Conservation (phyloP, 148 eudicot species). For the Fagopyrum homotropicum region DNA sequence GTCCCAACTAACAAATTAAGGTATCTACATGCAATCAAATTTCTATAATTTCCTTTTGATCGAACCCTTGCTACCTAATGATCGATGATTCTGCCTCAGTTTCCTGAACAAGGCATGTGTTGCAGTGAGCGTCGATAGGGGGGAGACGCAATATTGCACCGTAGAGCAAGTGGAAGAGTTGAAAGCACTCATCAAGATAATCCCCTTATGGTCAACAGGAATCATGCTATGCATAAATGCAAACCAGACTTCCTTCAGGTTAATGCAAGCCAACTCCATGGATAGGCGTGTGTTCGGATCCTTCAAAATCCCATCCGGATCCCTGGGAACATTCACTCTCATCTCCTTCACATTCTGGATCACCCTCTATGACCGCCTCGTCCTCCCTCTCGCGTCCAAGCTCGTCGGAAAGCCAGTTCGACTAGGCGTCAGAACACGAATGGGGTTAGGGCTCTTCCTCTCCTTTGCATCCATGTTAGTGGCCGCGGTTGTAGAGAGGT, state of each 20-base stretch:
- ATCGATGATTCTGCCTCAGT: conserved; percentile 16
- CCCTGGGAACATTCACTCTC: conserved; percentile 33
- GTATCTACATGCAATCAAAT: conserved; percentile 15
- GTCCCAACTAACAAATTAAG: conserved; percentile 43
- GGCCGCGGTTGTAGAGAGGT: conserved; percentile 31
- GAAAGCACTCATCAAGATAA: conserved; percentile 42
- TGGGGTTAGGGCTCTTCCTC: conserved; percentile 53
- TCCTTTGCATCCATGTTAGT: conserved; percentile 30
- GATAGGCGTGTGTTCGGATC: conserved; percentile 30
- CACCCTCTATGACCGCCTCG: conserved; percentile 34
- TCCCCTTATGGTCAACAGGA: conserved; percentile 59
- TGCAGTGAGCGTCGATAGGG: conserved; percentile 27
- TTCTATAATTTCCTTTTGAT: too few relatives aligned
- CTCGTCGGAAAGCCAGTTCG: conserved; percentile 27
- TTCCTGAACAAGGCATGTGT: conserved; percentile 70
- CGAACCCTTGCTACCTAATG: not conserved
- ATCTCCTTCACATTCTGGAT: conserved; percentile 42
- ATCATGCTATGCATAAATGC: conserved; percentile 32
- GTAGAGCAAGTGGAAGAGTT: conserved; percentile 61
- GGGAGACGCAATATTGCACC: conserved; percentile 29
- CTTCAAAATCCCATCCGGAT: conserved; percentile 59
- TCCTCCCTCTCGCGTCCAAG: conserved; percentile 44
- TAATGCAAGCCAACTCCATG: conserved; percentile 63
- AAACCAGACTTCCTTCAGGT: conserved; percentile 30
- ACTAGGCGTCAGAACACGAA: conserved; percentile 32